Percentiles rank a stretch among this genome's conserved stretches.
phyloP scores from a whole-genome alignment of 2,329 filamentous ascomycete genomes.

The Aurifilum marmelostoma region DNA sequence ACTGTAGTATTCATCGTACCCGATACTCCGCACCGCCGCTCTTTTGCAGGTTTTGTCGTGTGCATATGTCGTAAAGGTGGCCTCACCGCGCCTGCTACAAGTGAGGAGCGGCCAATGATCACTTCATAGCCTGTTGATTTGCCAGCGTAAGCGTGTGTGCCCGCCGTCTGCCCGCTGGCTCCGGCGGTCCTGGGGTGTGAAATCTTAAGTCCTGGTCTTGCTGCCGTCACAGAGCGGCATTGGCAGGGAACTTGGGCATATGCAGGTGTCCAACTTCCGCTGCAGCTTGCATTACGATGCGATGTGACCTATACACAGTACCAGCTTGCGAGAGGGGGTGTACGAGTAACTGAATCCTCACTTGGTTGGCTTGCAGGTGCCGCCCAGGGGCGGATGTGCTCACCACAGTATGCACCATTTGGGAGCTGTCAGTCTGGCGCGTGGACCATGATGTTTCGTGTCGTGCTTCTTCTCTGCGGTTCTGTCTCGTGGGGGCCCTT shows the following conservation, averaged over 20 bases:
- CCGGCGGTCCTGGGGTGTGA: not conserved
- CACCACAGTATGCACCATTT: too few species aligned
- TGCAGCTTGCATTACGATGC: conserved; percentile 10
- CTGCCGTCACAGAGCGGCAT: not conserved
- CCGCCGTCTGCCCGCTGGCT: too few species aligned
- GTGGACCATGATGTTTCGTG: not conserved
- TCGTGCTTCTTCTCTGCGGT: not conserved
- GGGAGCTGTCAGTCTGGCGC: not conserved
- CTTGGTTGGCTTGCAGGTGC: conserved; percentile 4
- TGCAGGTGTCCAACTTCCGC: conserved; percentile 4
- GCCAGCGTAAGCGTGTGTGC: not conserved
- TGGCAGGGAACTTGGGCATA: not conserved
- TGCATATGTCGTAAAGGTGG: not conserved
- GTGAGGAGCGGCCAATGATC: not conserved
- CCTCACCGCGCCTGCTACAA: not conserved
- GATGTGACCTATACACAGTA: conserved; percentile 5
- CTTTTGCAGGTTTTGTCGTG: not conserved
- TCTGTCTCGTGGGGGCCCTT: not conserved
- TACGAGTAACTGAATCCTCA: not conserved
- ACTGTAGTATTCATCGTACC: not conserved
- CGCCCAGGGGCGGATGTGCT: not conserved
- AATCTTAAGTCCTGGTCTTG: too few species aligned
- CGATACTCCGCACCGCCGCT: conserved; percentile 1
- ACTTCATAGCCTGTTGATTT: not conserved
- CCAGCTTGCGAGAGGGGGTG: not conserved